Base-by-base conservation (phyloP, 495 filamentous ascomycete genomes). In the Xylaria intraflava region DNA sequence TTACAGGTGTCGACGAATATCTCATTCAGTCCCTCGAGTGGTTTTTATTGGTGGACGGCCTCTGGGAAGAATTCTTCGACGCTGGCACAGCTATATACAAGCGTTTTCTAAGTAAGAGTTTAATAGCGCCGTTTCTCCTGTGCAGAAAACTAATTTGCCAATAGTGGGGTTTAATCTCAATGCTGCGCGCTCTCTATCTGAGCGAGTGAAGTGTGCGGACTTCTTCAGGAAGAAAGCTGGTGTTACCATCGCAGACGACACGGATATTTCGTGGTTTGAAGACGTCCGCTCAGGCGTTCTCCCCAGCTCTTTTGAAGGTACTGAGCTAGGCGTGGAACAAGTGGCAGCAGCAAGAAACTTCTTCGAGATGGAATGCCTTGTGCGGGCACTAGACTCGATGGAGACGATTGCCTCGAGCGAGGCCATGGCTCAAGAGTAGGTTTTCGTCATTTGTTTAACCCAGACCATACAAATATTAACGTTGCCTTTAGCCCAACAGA, bases 21-120 rank as follows among this genome's bases (percentile, higher is more conserved):
- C 71, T 96, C 52, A 89, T 96, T 45, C 79, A 84, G 33, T 82
- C 85, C 49, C 66, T 96, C 50, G 87, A 95, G 60, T 98, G 93
- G 93, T 84, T 89, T 64, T 68, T 87, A 54, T 71, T 85, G 41
- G 74, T 89, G 12, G 83, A 86, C 23, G 84, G 78, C 1, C 75
- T 88, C 49, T 89, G 87, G 77, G 65, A 73, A 24, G 77, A 87
- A 53, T 86, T 89, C 2, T 89, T 91, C 68, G 58, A 72, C 14
- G 76, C 80, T 33, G 83, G 87, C 31, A 74, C 78, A 27, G 69
- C 80, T 59, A 74, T 90, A 30, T 90, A 95, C 69, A 85, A 85
- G 62, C 77, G 78, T 45, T 83, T 89, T 43, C 71, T 89, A 36
- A 78, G 88, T 91, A 76, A 73, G 84, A 36, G 30, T 8, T 14